Evolutionary conservation across 2,329 filamentous ascomycete species (phyloP).

Genomic region (Sporothrix schenckii): DNA sequence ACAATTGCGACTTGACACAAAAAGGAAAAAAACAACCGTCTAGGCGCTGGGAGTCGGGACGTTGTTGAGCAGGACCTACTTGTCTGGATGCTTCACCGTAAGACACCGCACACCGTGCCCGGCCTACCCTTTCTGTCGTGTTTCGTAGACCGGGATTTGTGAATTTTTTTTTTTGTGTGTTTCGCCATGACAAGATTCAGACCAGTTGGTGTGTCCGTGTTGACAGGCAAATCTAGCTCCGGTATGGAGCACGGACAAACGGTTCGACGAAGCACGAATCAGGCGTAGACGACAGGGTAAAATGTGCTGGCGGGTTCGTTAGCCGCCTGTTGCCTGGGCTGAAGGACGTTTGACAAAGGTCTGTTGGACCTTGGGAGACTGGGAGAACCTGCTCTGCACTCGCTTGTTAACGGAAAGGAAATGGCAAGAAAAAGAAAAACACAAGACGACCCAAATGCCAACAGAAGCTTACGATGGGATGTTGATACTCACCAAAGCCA

Average conservation of each 20-base stretch:
- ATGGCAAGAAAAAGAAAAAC: neutral
- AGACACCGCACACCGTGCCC: conserved; percentile 14
- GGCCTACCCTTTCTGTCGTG: too few relatives aligned
- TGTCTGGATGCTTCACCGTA: neutral
- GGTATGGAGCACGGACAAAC: neutral
- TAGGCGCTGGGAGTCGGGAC: neutral
- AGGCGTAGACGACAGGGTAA: neutral
- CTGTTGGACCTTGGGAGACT: neutral
- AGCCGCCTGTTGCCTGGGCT: conserved; percentile 22
- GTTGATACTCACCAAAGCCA: neutral
- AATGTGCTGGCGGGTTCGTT: neutral
- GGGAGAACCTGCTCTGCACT: conserved; percentile 1
- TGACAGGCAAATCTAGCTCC: conserved; percentile 12
- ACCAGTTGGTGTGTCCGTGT: neutral
- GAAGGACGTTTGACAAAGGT: neutral
- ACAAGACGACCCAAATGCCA: neutral
- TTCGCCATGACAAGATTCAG: neutral
- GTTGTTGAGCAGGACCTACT: too few relatives aligned
- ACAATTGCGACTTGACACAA: neutral
- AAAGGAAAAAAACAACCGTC: neutral
- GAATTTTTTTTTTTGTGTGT: too few relatives aligned
- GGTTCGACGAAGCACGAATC: neutral
- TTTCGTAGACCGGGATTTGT: too few relatives aligned
- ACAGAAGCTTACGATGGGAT: too few relatives aligned
- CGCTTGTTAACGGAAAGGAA: neutral